These are phyloP conservation scores for Coniosporium tulheliwenetii DNA, from an alignment of 2,329 filamentous ascomycete genomes.

Conservation along the genomic window DNA sequence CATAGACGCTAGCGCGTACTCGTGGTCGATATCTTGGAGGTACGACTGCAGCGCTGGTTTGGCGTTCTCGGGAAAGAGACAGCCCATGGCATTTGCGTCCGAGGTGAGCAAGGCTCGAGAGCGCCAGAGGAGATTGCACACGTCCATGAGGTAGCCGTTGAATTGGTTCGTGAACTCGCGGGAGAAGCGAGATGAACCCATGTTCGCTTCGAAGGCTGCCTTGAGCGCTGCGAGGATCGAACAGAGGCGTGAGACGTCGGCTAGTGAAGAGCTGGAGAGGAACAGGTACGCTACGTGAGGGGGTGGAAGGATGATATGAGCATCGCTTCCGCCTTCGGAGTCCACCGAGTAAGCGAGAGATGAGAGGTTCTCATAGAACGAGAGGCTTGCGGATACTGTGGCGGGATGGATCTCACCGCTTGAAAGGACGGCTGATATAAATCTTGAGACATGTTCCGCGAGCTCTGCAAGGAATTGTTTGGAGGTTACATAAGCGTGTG, in stretches of 20 bases:
- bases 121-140: conserved; percentile 73
- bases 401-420: conserved; percentile 11
- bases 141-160: conserved; percentile 75
- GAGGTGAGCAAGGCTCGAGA: conserved; percentile 50
- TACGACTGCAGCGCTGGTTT: conserved; percentile 27
- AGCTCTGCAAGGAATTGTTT: conserved; percentile 24
- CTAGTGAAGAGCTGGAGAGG: conserved; percentile 48
- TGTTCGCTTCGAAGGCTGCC: conserved; percentile 52
- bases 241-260: conserved; percentile 52
- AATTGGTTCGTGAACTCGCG: conserved; percentile 37
- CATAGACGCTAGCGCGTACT: conserved; percentile 20
- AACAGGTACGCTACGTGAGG: conserved; percentile 54
- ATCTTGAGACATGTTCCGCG: conserved; percentile 13
- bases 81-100: conserved; percentile 45
- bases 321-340: conserved; percentile 17
- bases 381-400: conserved; percentile 37
- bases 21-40: conserved; percentile 21
- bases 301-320: conserved; percentile 51
- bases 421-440: conserved; percentile 13
- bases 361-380: conserved; percentile 53
- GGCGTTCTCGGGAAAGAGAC: conserved; percentile 32
- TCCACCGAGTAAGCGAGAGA: conserved; percentile 18
- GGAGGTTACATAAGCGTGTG: conserved; percentile 25
- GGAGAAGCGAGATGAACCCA: conserved; percentile 19
- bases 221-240: conserved; percentile 59